Conservation (phyloP, 2,329 filamentous ascomycete species). For the Fusarium papillatum region DNA sequence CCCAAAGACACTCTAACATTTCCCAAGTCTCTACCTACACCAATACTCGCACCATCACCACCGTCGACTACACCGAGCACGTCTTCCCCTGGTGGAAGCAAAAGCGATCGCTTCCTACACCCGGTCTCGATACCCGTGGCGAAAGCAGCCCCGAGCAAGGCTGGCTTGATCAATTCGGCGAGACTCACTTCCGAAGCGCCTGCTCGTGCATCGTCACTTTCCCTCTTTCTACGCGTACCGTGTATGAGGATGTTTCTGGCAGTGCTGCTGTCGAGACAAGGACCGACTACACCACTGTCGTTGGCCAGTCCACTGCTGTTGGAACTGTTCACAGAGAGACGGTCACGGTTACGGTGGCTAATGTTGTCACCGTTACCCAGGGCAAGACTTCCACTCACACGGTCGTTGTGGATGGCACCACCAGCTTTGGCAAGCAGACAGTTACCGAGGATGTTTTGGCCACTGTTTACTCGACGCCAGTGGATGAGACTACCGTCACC, state of each 20-base stretch:
- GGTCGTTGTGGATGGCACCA: constrained; percentile 1
- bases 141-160: constrained; percentile 1
- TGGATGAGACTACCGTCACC: background rate
- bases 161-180: constrained; percentile 16
- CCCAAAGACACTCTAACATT: background rate
- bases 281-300: background rate
- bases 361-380: background rate
- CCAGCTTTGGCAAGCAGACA: background rate
- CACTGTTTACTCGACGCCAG: constrained; percentile 12
- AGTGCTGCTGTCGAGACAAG: background rate
- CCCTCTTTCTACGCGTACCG: constrained; percentile 17
- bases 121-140: background rate
- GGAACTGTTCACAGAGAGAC: constrained; percentile 11
- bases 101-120: constrained; percentile 9
- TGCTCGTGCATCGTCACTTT: constrained; percentile 19
- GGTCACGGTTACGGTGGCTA: constrained; percentile 6
- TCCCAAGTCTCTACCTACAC: background rate
- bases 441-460: constrained; percentile 12
- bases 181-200: constrained; percentile 14
- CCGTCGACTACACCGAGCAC: constrained; percentile 7
- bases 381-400: constrained; percentile 11
- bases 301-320: constrained; percentile 2
- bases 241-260: background rate
- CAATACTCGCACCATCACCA: background rate
- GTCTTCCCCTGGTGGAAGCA: constrained; percentile 12